Conservation (phyloP, 116 monocot species). For the Zostera marina region DNA sequence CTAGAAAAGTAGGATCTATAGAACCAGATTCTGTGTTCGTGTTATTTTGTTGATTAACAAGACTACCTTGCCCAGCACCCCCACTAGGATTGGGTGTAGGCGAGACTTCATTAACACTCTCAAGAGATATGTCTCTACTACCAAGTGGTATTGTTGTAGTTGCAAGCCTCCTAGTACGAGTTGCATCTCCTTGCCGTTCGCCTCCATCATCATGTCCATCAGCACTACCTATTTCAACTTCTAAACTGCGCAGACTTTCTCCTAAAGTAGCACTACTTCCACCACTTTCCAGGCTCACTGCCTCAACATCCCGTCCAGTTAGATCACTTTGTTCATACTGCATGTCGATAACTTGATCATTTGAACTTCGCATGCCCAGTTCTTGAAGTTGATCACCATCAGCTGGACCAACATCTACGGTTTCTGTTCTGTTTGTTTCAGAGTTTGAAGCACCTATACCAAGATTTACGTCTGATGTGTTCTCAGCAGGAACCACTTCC, state of each 20-base stretch:
- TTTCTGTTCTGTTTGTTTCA: conserved; percentile 15
- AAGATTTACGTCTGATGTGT: conserved; percentile 27
- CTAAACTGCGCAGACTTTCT: conserved; percentile 86
- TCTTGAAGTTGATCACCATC: conserved; percentile 23
- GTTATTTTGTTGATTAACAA: conserved; percentile 29
- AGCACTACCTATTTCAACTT: conserved; percentile 96
- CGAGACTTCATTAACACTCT: conserved; percentile 78
- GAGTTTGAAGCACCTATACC: conserved; percentile 17
- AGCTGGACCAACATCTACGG: conserved; percentile 14
- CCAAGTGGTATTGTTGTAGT: conserved; percentile 21
- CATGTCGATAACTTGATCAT: conserved; percentile 65
- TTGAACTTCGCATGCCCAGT: conserved; percentile 25
- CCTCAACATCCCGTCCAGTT: conserved; percentile 72
- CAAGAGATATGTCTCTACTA: conserved; percentile 52
- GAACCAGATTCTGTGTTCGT: conserved; percentile 35
- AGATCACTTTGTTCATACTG: conserved; percentile 77
- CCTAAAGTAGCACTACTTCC: conserved; percentile 97
- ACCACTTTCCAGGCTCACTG: conserved; percentile 91
- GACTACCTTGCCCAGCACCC: conserved; percentile 31
- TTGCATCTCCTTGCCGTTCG: conserved; percentile 66
- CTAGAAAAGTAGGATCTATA: conserved; percentile 96
- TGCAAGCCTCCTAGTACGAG: conserved; percentile 42
- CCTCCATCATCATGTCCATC: conserved; percentile 92
- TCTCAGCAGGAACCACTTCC: conserved; percentile 19
- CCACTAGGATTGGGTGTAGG: conserved; percentile 23